A percentile compares a stretch with the other conserved stretches of the same genome.
Evolutionary conservation across 2,329 filamentous ascomycete genomes (phyloP).

Genomic region (Exophiala phaeomuriformis): DNA sequence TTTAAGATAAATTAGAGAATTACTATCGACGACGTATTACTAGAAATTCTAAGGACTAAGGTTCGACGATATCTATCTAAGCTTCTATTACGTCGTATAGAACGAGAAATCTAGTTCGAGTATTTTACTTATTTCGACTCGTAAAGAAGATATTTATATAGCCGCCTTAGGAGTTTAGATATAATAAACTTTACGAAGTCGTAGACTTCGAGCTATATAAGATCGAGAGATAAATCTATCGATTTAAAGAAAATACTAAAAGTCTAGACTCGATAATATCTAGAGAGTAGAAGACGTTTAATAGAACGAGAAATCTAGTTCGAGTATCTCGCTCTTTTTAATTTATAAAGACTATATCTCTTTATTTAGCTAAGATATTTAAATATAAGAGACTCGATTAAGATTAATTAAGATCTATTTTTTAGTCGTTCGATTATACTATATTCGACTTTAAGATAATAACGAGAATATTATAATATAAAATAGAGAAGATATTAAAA

Average conservation of each 20-base stretch:
- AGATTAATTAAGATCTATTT: neutral
- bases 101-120: conserved; percentile 40
- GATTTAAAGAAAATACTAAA: conserved; percentile 34
- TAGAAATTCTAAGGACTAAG: conserved; percentile 21
- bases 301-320: too few relatives aligned
- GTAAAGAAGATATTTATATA: conserved; percentile 35
- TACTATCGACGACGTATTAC: neutral
- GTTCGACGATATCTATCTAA: conserved; percentile 35
- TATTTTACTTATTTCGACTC: conserved; percentile 42
- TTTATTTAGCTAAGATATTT: too few relatives aligned
- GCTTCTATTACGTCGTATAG: conserved; percentile 38
- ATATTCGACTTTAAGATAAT: neutral
- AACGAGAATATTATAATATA: neutral
- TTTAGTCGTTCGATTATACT: neutral
- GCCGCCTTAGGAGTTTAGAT: conserved; percentile 46
- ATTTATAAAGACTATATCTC: too few relatives aligned
- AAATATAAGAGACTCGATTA: too few relatives aligned
- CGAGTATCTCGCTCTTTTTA: too few relatives aligned
- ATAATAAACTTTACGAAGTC: conserved; percentile 52
- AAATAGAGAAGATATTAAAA: neutral
- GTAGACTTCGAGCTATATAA: conserved; percentile 36
- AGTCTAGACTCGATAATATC: too few relatives aligned
- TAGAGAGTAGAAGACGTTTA: too few relatives aligned
- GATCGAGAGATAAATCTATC: conserved; percentile 35
- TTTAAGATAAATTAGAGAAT: conserved; percentile 11